Base-by-base conservation (phyloP, 148 eudicot genomes). In the Rhododendron kiyosumense region DNA sequence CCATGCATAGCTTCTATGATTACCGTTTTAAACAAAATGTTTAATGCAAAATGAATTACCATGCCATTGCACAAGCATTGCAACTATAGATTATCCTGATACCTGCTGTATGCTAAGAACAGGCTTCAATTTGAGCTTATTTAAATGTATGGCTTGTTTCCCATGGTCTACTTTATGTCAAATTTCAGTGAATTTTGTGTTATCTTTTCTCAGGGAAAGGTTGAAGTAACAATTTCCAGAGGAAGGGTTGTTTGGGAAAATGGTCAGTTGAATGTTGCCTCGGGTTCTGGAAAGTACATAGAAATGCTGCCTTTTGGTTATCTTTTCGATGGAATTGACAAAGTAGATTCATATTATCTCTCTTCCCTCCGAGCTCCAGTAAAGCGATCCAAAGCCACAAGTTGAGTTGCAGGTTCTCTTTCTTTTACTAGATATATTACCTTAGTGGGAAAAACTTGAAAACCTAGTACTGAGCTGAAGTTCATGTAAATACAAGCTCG, bases 141-240 rank as follows among this genome's bases (percentile, higher is more conserved):
- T 77, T 77, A 7, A 76, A 41, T 22, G 26, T 43, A 15, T 38
- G 28, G 46, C 80, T 51, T 77, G 26, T 43, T 45, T 83, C 24
- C 57, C 78, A 24, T 83, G 71, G 20, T 59, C n/a, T 22, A 41
- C 32, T 46, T 24, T 45, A 46, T 48, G 7, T 28, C 61, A 49
- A 46, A 38, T 32, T 49, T 79, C 57, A 49, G 30, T 28, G 18
- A 30, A 48, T 71, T 30, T 8, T 80, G 28, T 15, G 30, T 20
- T 22, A 51, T 82, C 24, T 32, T 81, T 87, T 87, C 54, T 11
- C 89, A 97, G 99, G 99, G 99, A 85, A 93, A 91, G 83, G 96
- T 97, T 83, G 99, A 97, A 88, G 96, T 94, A 88, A 97, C 99
- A 18, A 97, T 97, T 74, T 94, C 98, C 7, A 94, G 99, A 81